These are phyloP conservation scores for Globisporangium uncinulatum DNA, from an alignment of 352 stramenopile species.

Conservation along the genomic window DNA sequence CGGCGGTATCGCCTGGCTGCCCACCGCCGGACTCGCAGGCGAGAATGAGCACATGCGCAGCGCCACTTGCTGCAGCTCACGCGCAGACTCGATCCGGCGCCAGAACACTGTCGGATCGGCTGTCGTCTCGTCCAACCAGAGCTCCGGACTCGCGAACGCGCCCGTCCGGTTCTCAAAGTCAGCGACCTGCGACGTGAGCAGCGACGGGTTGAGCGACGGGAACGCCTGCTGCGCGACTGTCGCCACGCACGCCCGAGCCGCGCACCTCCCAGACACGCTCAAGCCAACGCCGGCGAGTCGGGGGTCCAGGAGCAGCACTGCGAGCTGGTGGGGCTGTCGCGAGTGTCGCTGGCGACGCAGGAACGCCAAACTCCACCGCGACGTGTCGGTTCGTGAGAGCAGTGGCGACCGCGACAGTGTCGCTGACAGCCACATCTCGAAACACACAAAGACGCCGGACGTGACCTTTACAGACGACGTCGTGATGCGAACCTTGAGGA, in stretches of 20 bases:
- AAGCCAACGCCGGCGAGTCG: conserved; percentile 11
- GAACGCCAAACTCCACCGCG: conserved; percentile 4
- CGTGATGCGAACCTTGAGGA: not conserved
- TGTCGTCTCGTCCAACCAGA: conserved; percentile 1
- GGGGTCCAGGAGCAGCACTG: conserved; percentile 13
- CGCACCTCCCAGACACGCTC: not conserved
- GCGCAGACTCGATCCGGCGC: conserved; percentile 4
- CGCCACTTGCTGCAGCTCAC: conserved; percentile 11
- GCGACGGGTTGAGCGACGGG: not conserved
- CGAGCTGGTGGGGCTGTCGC: conserved; percentile 11
- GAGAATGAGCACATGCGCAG: conserved; percentile 12
- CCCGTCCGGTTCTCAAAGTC: conserved; percentile 4
- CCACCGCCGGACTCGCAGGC: conserved; percentile 2
- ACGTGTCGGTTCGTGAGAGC: not conserved
- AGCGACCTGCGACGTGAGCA: conserved; percentile 5
- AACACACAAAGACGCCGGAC: conserved; percentile 7
- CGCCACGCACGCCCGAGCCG: conserved; percentile 5
- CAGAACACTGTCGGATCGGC: conserved; percentile 10
- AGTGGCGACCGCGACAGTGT: not conserved
- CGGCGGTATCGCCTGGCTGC: not conserved
- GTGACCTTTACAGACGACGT: conserved; percentile 1
- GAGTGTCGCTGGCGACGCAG: not conserved
- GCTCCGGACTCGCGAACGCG: not conserved
- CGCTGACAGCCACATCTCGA: conserved; percentile 13
- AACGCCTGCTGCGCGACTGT: not conserved